These are phyloP conservation scores for Epichloe gansuensis DNA, from an alignment of 2,329 filamentous ascomycete species.

Conservation along the genomic window DNA sequence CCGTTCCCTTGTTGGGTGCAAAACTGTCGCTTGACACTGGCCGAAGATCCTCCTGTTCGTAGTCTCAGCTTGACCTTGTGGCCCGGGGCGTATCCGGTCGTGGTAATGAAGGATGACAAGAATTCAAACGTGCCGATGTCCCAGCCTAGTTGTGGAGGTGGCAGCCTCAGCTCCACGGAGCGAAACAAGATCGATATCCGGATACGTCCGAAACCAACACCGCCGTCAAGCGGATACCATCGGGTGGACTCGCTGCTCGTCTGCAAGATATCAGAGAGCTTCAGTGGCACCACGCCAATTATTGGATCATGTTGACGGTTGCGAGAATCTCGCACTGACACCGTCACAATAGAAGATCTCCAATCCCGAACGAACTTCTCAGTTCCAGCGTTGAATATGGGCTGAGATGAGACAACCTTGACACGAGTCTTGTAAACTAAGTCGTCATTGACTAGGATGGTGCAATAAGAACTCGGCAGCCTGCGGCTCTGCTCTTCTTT, in stretches of 20 bases:
- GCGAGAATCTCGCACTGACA: conserved; percentile 78
- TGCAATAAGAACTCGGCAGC: conserved; percentile 87
- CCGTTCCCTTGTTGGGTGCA: conserved; percentile 49
- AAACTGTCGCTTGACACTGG: conserved; percentile 49
- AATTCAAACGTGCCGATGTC: conserved; percentile 94
- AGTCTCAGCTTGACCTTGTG: conserved; percentile 65
- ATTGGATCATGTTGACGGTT: conserved; percentile 92
- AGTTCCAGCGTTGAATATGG: conserved; percentile 94
- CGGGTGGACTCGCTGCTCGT: conserved; percentile 75
- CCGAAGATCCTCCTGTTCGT: conserved; percentile 74
- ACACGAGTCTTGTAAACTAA: conserved; percentile 86
- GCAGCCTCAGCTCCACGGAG: conserved; percentile 73
- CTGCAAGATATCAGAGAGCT: conserved; percentile 76
- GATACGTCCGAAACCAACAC: conserved; percentile 81
- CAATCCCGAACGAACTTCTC: conserved; percentile 90
- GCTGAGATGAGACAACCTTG: conserved; percentile 87
- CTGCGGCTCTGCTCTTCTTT: conserved; percentile 72
- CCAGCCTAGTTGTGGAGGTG: conserved; percentile 81
- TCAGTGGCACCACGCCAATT: conserved; percentile 80
- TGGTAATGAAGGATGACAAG: conserved; percentile 54
- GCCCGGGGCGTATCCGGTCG: conserved; percentile 47
- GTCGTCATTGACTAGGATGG: conserved; percentile 80
- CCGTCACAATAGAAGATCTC: conserved; percentile 74
- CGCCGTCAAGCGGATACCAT: conserved; percentile 95
- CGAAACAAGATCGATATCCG: conserved; percentile 85